phyloP scores from a whole-genome alignment of 2,329 filamentous ascomycete species.

The Ophiostoma populinum region DNA sequence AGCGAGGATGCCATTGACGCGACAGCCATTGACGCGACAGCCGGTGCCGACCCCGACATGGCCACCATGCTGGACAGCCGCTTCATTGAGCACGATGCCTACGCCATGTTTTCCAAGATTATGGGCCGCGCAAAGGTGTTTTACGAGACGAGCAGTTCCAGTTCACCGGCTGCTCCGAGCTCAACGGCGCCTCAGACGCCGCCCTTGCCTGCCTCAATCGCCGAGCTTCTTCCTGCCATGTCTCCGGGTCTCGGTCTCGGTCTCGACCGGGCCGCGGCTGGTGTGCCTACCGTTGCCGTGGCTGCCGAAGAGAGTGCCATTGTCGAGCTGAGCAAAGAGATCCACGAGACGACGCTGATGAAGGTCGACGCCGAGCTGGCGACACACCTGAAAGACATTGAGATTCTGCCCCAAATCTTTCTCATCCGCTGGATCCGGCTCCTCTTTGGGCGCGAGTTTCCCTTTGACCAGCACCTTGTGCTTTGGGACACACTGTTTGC shows the following conservation, averaged over 20 bases:
- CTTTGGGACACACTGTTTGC: slow-evolving; percentile 90
- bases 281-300: neutral
- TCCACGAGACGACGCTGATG: slow-evolving; percentile 67
- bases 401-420: slow-evolving; percentile 92
- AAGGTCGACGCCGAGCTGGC: slow-evolving; percentile 28
- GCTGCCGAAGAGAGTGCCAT: slow-evolving; percentile 41
- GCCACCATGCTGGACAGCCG: slow-evolving; percentile 49
- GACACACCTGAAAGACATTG: slow-evolving; percentile 61
- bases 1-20: slow-evolving; percentile 56
- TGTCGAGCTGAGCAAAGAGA: slow-evolving; percentile 67
- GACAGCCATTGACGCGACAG: slow-evolving; percentile 14
- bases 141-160: slow-evolving; percentile 51
- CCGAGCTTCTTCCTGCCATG: slow-evolving; percentile 7
- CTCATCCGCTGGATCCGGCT: slow-evolving; percentile 91
- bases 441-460: slow-evolving; percentile 83
- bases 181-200: neutral
- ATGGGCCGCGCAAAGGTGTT: slow-evolving; percentile 81
- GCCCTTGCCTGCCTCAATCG: neutral
- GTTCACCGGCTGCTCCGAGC: slow-evolving; percentile 2
- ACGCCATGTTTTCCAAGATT: slow-evolving; percentile 64
- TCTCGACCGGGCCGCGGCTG: neutral
- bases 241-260: neutral
- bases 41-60: slow-evolving; percentile 32
- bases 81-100: slow-evolving; percentile 82
- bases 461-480: slow-evolving; percentile 64